Percentiles rank a stretch among this genome's conserved stretches.
phyloP scores from a whole-genome alignment of 306 rosid genomes.

The Chamaecrista fasciculata region DNA sequence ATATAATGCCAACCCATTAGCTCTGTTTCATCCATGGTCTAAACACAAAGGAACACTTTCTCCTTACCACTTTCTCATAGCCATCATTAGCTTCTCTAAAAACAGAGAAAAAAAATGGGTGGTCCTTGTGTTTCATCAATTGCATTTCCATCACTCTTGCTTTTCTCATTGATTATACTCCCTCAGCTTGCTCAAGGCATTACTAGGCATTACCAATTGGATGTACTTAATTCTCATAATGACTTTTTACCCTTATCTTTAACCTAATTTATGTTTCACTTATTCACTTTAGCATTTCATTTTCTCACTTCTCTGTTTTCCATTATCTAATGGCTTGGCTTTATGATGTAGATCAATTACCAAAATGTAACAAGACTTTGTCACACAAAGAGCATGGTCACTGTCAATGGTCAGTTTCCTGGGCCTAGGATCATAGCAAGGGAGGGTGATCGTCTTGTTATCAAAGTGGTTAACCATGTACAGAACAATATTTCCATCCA shows the following conservation, averaged over 20 bases:
- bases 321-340: background rate
- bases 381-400: conserved; percentile 61
- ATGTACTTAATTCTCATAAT: conserved; percentile 34
- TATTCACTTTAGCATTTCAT: background rate
- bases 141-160: conserved; percentile 22
- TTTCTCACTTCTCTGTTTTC: background rate
- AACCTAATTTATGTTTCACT: background rate
- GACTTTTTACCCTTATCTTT: background rate
- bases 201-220: conserved; percentile 65
- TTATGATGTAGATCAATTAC: conserved; percentile 38
- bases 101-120: conserved; percentile 37
- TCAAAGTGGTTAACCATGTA: conserved; percentile 62
- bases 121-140: conserved; percentile 8
- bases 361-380: conserved; percentile 63
- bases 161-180: conserved; percentile 28
- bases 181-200: conserved; percentile 42
- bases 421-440: conserved; percentile 73
- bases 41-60: conserved; percentile 2
- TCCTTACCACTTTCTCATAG: background rate
- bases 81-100: background rate
- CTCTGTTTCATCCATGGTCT: conserved; percentile 13
- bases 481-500: conserved; percentile 58
- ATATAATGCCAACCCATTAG: conserved; percentile 19
- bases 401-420: conserved; percentile 70
- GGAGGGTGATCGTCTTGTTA: conserved; percentile 67